Percentiles rank a stretch among this genome's conserved stretches.
Conservation (phyloP, 192 early-diverging fungal genomes). For the Rhizophlyctis rosea region DNA sequence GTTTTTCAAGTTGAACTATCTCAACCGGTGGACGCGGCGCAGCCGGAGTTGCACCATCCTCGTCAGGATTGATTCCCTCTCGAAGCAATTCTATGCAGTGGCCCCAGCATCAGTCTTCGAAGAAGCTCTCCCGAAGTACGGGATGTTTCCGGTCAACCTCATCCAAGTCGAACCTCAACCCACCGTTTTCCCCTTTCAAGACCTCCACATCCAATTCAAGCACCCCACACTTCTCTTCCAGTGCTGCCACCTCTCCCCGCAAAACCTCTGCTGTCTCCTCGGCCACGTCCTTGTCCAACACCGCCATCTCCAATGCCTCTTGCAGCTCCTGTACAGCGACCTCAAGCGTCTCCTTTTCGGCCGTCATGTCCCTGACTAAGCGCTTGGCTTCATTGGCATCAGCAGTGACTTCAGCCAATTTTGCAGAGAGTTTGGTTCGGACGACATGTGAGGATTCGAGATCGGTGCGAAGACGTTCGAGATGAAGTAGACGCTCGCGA, state of each 20-base stretch:
- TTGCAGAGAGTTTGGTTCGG: slow-evolving; percentile 39
- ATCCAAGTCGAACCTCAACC: background rate
- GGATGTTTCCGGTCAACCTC: no score
- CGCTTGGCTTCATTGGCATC: slow-evolving; percentile 66
- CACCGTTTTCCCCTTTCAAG: slow-evolving; percentile 57
- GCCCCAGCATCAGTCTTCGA: background rate
- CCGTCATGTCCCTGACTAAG: slow-evolving; percentile 47
- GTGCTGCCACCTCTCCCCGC: slow-evolving; percentile 62
- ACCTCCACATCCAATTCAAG: slow-evolving; percentile 67
- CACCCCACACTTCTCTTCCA: slow-evolving; percentile 82
- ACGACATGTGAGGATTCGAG: slow-evolving; percentile 50
- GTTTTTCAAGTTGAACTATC: slow-evolving; percentile 66
- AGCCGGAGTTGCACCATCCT: slow-evolving; percentile 8
- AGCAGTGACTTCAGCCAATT: slow-evolving; percentile 67
- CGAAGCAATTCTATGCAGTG: slow-evolving; percentile 9
- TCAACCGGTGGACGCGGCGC: slow-evolving; percentile 45
- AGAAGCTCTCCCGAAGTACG: no score
- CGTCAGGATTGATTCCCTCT: slow-evolving; percentile 8
- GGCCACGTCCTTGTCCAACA: slow-evolving; percentile 89
- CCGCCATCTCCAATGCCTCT: slow-evolving; percentile 80
- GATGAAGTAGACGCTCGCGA: slow-evolving; percentile 65
- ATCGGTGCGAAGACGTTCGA: slow-evolving; percentile 69
- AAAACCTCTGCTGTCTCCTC: slow-evolving; percentile 80
- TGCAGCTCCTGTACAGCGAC: slow-evolving; percentile 65
- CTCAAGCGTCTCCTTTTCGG: slow-evolving; percentile 68